Evolutionary conservation across 2,329 filamentous ascomycete species (phyloP), one percentile per base, ranked within the genome.

Genomic region (Capronia americana): DNA sequence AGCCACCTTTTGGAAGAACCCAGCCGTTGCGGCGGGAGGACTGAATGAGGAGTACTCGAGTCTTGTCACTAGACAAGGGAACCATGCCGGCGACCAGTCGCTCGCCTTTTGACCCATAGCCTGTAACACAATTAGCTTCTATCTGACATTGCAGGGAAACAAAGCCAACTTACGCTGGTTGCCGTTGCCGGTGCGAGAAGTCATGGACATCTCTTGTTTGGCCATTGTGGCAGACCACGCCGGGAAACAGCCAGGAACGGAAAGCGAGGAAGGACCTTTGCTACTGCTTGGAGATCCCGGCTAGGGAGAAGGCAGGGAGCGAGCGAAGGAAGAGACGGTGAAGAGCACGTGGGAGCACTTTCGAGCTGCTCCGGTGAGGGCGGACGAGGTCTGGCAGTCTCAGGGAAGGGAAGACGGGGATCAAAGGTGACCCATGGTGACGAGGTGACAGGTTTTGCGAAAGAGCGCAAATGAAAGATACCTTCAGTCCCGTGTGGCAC

Each of bases 1-100:
- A 99, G 67, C 95, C 95, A 76, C 95, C 95, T 79, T 99, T 99
- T 67, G 95, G 95, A 66, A 99, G 85, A 51, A 99, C 95, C 95
- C 95, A 99, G 74, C 92, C 92, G 78, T 92, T 92, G 74, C 93
- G 90, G 71, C 92, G 88, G 60, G 92, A 94, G 62, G 93, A 97
- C 82, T 97, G 93, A 74, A 98, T 97, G 73, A 99, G 85, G 73
- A 99, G 86, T 68, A 99, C 94, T 78, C 91, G 90, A 74, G 88
- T 89, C 79, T 92, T 94, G 82, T 97, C 93, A 74, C 86, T 80
- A 63, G 92, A 95, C 71, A 98, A 84, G 71, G 95, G 92, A 56
- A 99, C 95, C 65, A 98, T 89, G 73, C 95, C 95, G 68, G 95
- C 94, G 74, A 99, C 95, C 69, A 98, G 89, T 72, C 95, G 90